Evolutionary conservation across 352 stramenopile species (phyloP), one percentile per base, ranked within the genome.

Genomic region (Blastocystis sp.): DNA sequence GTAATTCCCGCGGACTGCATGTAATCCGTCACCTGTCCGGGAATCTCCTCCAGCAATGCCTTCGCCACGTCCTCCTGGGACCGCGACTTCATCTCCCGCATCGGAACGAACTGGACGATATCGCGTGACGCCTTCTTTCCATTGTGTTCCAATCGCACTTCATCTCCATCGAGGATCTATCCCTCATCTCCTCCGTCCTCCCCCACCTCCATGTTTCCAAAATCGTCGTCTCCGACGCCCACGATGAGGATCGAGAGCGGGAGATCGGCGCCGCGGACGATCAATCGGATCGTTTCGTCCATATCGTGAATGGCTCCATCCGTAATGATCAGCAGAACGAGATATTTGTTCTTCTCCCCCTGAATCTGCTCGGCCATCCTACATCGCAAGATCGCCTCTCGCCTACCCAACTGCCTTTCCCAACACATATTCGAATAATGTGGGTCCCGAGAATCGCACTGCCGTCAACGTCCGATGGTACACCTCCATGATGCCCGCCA

Each of bases 301-400:
- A 94, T 93, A 81, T 95, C 92, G 89, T 94, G 93, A 59, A 94
- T 94, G 36, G 89, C 90, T 36, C 92, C 92, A 87, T 95, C 90
- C 0, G 92, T 95, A 51, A 95, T 89, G 81, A 95, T 93, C 29
- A 95, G 88, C 40, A 94, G 87, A 27, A 95, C 90, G 76, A 92
- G 90, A 86, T 94, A 95, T 40, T 78, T 78, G 51, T 57, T 59
- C 67, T 78, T 78, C 67, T 78, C 67, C n/a, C 14, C 44, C 40
- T 78, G 36, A 40, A 78, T 78, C 18, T 57, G 24, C 38, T 44
- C 34, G 16, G 67, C 67, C 4, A 59, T 57, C n/a, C 67, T 78
- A 78, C 27, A 46, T 78, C 7, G 57, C 3, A 2, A 6, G 4
- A 44, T 27, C 8, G 7, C 14, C 3, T 69, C 9, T 27, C 16